Percentiles rank a stretch among this genome's conserved stretches.
These are phyloP conservation scores for Populus tomentosa DNA, from an alignment of 441 rosid species.

Conservation along the genomic window DNA sequence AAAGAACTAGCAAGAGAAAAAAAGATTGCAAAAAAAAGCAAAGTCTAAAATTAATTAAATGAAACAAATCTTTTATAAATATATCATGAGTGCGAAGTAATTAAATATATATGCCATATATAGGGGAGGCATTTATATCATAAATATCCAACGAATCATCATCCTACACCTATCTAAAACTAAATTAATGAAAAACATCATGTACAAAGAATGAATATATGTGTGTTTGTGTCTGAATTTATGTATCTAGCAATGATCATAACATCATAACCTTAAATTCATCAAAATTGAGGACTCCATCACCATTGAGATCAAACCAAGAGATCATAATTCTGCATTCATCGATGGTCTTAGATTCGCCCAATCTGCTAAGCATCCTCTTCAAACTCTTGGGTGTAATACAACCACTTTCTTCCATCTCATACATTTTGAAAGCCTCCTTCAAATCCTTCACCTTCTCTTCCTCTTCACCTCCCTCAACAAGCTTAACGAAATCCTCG, in stretches of 20 bases:
- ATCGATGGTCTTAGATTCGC: slow-evolving; percentile 35
- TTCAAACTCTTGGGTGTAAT: slow-evolving; percentile 73
- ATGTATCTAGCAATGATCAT: no score
- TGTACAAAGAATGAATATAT: not conserved
- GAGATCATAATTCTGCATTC: slow-evolving; percentile 61
- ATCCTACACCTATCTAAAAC: not conserved
- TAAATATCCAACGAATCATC: not conserved
- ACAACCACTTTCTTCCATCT: slow-evolving; percentile 40
- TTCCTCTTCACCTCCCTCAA: slow-evolving; percentile 56
- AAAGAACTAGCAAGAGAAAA: not conserved
- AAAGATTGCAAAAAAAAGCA: no score
- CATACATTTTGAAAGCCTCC: slow-evolving; percentile 64
- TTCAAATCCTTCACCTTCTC: slow-evolving; percentile 54
- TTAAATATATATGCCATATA: no score
- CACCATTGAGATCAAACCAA: slow-evolving; percentile 60
- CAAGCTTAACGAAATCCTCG: slow-evolving; percentile 58
- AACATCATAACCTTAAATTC: slow-evolving; percentile 74
- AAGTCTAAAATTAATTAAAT: no score
- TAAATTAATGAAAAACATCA: not conserved
- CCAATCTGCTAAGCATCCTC: slow-evolving; percentile 64
- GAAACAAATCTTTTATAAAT: not conserved
- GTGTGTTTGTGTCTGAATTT: no score
- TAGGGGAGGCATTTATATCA: not conserved
- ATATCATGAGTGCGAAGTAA: no score
- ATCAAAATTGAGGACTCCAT: slow-evolving; percentile 67